Base-by-base conservation (phyloP, 371 early-diverging fungal species). In the Umbelopsis sp. region DNA sequence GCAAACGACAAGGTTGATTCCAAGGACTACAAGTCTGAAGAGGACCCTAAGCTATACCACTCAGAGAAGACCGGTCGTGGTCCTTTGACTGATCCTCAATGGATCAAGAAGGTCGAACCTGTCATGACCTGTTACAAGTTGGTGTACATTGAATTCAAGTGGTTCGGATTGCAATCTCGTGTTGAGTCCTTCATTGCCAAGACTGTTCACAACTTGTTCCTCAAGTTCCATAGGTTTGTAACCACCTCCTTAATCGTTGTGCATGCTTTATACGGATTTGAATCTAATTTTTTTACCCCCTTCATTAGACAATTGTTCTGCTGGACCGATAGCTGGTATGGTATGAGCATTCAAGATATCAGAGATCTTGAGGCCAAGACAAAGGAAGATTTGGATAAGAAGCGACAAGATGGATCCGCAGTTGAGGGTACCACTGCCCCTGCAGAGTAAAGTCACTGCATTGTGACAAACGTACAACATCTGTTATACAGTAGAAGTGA, bases 111-210 rank as follows among this genome's bases (percentile, higher is more conserved):
- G 0, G 87, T 84, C 63, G 87, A 87, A 45, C 92, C 92, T 2
- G 86, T 87, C 22, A 92, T 92, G 92, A 91, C 91, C 3, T 91
- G 91, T 74, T 92, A 92, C 78, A 92, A 92, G 74, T 78, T 91
- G 63, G 88, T 91, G 18, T 90, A 89, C 38, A 89, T 86, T 46
- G 91, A 92, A 72, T 92, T 92, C 79, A 86, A 83, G 64, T 90
- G 89, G 89, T 89, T 88, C 70, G 91, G 91, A 0, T 63, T 91
- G 50, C 91, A 91, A 69, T 78, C 74, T 24, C 81, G 78, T 44
- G 89, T 88, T 12, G 92, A 92, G 72, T 71, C 80, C 1, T 84
- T 83, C 35, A 85, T 89, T 63, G 77, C 77, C 45, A 74, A 66
- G 52, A 72, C 80, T 6, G 73, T 80, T 63, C 80, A 73, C 18